phyloP scores from a whole-genome alignment of 2,329 filamentous ascomycete species.

The Hypoxylon sp. region DNA sequence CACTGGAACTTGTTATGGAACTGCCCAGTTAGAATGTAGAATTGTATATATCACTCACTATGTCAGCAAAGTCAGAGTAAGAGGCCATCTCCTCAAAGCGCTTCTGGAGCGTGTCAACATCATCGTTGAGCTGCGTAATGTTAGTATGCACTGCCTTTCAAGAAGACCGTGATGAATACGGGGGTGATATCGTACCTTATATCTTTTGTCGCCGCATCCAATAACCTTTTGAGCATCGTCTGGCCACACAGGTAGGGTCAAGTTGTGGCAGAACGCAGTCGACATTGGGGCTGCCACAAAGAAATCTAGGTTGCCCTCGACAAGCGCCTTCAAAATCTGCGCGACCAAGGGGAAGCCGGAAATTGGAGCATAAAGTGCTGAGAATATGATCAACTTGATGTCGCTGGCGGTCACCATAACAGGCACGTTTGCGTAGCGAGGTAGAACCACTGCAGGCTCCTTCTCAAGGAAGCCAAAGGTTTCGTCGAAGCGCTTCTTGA shows the following conservation, averaged over 20 bases:
- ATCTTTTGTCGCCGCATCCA: conserved; percentile 53
- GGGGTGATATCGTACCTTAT: conserved; percentile 34
- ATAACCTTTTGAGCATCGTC: conserved; percentile 49
- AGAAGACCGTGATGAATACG: not conserved
- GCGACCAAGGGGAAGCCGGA: conserved; percentile 51
- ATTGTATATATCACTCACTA: conserved; percentile 47
- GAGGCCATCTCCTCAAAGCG: conserved; percentile 49
- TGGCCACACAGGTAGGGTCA: conserved; percentile 44
- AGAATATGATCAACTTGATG: conserved; percentile 54
- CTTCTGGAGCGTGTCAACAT: conserved; percentile 45
- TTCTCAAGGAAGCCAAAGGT: conserved; percentile 51
- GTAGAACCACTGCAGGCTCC: conserved; percentile 51
- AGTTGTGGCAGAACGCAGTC: conserved; percentile 40
- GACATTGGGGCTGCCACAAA: conserved; percentile 22
- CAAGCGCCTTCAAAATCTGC: conserved; percentile 48
- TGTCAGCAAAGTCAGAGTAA: conserved; percentile 53
- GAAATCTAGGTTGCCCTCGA: conserved; percentile 41
- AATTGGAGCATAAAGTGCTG: conserved; percentile 52
- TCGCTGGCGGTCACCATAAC: conserved; percentile 54
- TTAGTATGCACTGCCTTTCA: conserved; percentile 1
- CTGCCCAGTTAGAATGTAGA: conserved; percentile 34
- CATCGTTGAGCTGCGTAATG: conserved; percentile 48
- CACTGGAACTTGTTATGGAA: conserved; percentile 44
- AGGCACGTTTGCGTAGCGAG: conserved; percentile 48
- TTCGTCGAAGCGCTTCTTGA: conserved; percentile 48